Evolutionary conservation across 2,329 filamentous ascomycete genomes (phyloP).

Genomic region (Colletotrichum paranaense): DNA sequence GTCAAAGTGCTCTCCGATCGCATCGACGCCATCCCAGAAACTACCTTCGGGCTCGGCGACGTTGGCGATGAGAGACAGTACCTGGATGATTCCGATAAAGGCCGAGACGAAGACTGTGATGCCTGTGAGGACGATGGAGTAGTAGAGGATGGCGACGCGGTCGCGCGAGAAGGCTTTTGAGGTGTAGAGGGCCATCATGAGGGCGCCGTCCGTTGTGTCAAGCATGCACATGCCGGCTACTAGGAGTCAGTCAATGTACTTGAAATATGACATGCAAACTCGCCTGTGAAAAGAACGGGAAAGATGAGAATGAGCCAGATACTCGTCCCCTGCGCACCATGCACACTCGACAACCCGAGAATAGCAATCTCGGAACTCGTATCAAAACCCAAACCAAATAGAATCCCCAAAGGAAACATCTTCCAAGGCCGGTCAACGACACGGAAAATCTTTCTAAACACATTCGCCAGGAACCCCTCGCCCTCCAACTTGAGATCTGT

Average conservation of each 20-base stretch:
- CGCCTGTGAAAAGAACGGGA: conserved; percentile 87
- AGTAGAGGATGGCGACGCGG: conserved; percentile 90
- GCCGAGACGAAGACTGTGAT: conserved; percentile 87
- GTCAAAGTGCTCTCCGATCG: conserved; percentile 83
- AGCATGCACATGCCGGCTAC: conserved; percentile 92
- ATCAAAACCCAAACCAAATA: conserved; percentile 95
- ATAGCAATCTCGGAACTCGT: conserved; percentile 95
- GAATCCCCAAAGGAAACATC: conserved; percentile 90
- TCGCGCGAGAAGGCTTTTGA: conserved; percentile 82
- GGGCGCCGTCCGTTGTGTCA: conserved; percentile 90
- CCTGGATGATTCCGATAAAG: conserved; percentile 87
- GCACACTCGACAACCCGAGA: conserved; percentile 88
- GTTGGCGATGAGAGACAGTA: conserved; percentile 82
- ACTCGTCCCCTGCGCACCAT: conserved; percentile 85
- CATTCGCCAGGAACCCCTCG: conserved; percentile 76
- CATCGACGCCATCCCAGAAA: conserved; percentile 93
- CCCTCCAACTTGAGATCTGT: conserved; percentile 78
- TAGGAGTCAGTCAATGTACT: conserved; percentile 1
- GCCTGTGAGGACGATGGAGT: conserved; percentile 86
- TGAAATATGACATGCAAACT: conserved; percentile 37
- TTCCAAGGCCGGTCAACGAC: conserved; percentile 87
- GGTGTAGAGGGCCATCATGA: conserved; percentile 96
- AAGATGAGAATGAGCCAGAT: conserved; percentile 97
- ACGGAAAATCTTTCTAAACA: conserved; percentile 82
- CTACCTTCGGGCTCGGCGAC: conserved; percentile 77